Evolutionary conservation across 331 rosid genomes (phyloP), one percentile per base, ranked within the genome.

Genomic region (Ulmus americana): DNA sequence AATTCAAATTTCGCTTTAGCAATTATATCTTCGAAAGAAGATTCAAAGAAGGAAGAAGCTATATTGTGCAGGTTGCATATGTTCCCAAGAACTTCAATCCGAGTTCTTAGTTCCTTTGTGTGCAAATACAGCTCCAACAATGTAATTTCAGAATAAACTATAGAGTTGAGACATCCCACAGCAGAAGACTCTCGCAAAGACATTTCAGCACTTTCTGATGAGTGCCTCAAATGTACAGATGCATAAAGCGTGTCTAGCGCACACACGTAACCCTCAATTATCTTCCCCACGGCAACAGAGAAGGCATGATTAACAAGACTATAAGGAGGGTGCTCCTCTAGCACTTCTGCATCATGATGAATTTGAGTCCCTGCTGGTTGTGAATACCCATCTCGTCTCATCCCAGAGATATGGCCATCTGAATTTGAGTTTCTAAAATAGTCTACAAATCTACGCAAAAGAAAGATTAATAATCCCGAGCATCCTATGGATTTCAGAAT

Each of bases 291-390:
- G 8, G 95, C 87, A 68, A 89, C 97, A 39, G 90, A 83, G 48
- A 86, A 92, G 41, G 97, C 98, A 72, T 92, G 98, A 73, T 89
- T 92, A 41, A 85, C 95, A 63, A 92, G 91, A 73, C 82, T 80
- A 56, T 59, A 72, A 3, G 80, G 84, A 59, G 79, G 79, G 51
- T 7, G 8, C 2, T 74, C 68, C 53, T 50, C 76, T 43, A 52
- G 52, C 68, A 15, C 41, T 45, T 76, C 58, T 55, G 39, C 71
- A n/a, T 46, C 79, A 4, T 69, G 69, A 72, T 43, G 73, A 64
- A 65, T 67, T 69, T 74, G 69, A 54, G 49, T 46, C 51, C 45
- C 62, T 14, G 45, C 60, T 3, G 22, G 62, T 48, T 79, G 55
- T 61, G 74, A 50, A 40, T 43, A 51, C 22, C 60, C 38, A 53